Evolutionary conservation across 306 rosid species (phyloP), one percentile per base, ranked within the genome.

Genomic region (Astragalus membranaceus): DNA sequence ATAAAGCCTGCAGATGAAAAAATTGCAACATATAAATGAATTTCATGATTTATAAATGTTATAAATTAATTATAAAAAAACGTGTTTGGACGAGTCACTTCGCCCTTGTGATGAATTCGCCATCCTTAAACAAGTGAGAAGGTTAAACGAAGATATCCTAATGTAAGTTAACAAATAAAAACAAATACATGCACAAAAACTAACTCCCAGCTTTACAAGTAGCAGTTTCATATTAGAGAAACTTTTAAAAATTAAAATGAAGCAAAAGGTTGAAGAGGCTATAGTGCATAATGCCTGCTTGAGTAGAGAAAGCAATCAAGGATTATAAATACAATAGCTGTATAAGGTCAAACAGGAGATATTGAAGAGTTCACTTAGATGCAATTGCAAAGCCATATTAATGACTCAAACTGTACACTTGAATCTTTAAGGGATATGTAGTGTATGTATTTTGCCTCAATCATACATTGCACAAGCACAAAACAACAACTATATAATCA

Each of bases 1-100:
- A 70, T 59, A 76, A 74, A 52, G 69, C 67, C 69, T 29, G 64
- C 69, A 20, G 39, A 76, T 64, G 51, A 46, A 69, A 29, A 43
- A 46, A 32, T 58, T 43, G 68, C 54, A 51, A 51, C 57, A 49
- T 26, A 33, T 32, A 23, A 76, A 78, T 70, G 48, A 29, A 78
- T 13, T 59, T 6, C 53, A 42, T 4, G 23, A 48, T 5, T 44
- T 23, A 51, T 42, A 64, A 75, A 20, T 44, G 2, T 2, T 6
- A 65, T 29, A 71, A 80, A 43, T 20, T 20, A 20, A 20, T 20
- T 20, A 20, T 20, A 36, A 23, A 32, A 74, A 42, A 71, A 70
- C 14, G n/a, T 17, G 54, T n/a, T 57, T 36, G 67, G 55, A 58
- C 47, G 47, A 36, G 69, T 33, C 33, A 33, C 29, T 44, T 12